Evolutionary conservation across 176 grass and related monocot species (phyloP), one percentile per base, ranked within the genome.

Genomic region (Tuctoria greenei): DNA sequence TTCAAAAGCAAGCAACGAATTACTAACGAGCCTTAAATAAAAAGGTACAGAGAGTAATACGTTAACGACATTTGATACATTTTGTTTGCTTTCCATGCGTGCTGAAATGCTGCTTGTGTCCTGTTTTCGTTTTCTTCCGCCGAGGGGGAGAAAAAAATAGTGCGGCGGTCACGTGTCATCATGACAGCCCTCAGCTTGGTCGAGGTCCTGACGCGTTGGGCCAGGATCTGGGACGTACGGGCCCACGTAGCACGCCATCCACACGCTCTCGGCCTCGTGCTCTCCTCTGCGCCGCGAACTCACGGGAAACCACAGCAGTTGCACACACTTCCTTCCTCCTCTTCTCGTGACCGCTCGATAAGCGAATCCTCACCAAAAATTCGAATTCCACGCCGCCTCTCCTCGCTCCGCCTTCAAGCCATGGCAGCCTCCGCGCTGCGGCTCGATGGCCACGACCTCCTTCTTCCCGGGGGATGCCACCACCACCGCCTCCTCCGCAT

Each of bases 361-460:
- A 6, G 0, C 21, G 23, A 58, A 20, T 65, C 12, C 34, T 26
- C 26, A 27, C 10, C 61, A 36, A 40, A 40, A 62, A 11, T 63
- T 72, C 44, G 10, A 27, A 10, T 69, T 20, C 42, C 46, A 16
- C 60, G 1, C 41, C 28, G 9, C 58, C n/a, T 9, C 58, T 61
- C 55, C 60, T 6, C 61, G 18, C 50, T 17, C 46, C 47, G 39
- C 49, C 51, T 17, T 27, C 20, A 35, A 35, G 16, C 20, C 67
- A 84, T 93, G 90, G 44, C 83, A 84, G 50, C 80, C 57, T 75
- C 81, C 37, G 84, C 67, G 16, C 78, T 79, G 41, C 92, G 61
- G 36, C 46, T 28, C 37, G 55, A 80, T 39, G 71, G 56, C 41
- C 51, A 45, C 43, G 36, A 45, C 50, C 41, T 71, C 26, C 63